Percentiles rank a stretch among this genome's conserved stretches.
Evolutionary conservation across 2,329 filamentous ascomycete species (phyloP).

Genomic region (Byssochlamys sp.): DNA sequence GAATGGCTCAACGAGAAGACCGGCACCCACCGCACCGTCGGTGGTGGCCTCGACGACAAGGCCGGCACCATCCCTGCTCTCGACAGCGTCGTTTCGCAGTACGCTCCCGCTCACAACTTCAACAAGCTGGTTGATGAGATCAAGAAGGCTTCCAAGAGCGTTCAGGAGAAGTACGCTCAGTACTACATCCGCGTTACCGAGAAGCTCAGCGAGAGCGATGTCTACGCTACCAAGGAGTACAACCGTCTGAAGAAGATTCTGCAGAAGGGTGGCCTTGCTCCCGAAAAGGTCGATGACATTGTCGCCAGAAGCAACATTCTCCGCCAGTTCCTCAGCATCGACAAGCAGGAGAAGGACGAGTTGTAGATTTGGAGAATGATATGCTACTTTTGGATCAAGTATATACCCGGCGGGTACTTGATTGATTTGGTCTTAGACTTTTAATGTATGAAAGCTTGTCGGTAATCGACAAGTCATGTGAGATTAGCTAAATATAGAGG

Average conservation of each 20-base stretch:
- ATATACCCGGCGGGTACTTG: not conserved
- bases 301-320: constrained; percentile 80
- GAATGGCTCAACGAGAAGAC: constrained; percentile 79
- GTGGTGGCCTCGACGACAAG: constrained; percentile 65
- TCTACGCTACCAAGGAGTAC: constrained; percentile 77
- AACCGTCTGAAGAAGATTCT: constrained; percentile 69
- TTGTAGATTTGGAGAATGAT: constrained; percentile 42
- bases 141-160: constrained; percentile 56
- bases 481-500: not conserved
- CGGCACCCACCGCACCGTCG: constrained; percentile 72
- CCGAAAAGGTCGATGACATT: constrained; percentile 80
- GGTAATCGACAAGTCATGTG: not conserved
- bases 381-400: not conserved
- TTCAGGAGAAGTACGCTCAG: constrained; percentile 74
- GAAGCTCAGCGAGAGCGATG: constrained; percentile 69
- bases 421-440: not conserved
- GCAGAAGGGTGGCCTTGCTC: constrained; percentile 74
- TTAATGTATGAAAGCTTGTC: not conserved
- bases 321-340: constrained; percentile 57
- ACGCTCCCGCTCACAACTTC: constrained; percentile 53
- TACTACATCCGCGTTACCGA: constrained; percentile 90
- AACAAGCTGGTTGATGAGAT: constrained; percentile 60
- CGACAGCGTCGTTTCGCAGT: constrained; percentile 65
- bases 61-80: constrained; percentile 76
- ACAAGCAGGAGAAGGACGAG: constrained; percentile 56